Base-by-base conservation (phyloP, 2,329 filamentous ascomycete genomes). In the Fusarium sp. region DNA sequence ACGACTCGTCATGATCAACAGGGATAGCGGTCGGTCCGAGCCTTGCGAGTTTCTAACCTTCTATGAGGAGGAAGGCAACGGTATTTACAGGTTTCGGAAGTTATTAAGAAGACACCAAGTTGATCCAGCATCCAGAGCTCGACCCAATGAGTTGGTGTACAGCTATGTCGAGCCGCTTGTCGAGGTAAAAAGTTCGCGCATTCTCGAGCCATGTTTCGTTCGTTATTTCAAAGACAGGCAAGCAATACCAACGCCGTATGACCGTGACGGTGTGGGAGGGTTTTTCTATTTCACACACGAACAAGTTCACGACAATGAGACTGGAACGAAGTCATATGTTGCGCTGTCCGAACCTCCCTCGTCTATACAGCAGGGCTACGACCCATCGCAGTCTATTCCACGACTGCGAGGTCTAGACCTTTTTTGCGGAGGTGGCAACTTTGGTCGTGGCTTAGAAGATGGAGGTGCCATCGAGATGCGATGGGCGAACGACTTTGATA, bases 351-450 rank as follows among this genome's bases (percentile, higher is more conserved):
- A 77, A 2, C 77, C 79, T 27, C 84, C 82, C 1, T 39, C 60
- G 10, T 76, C 75, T 9, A 70, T 92, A 5, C 84, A 81, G 0
- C 87, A 92, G 79, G 90, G 90, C 0, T 88, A 88, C 45, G 82
- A 91, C 69, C 87, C 88, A 0, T 54, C 61, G 0, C 72, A 67
- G 3, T 37, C 66, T 10, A 64, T 78, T 63, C 66, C 77, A 23
- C 84, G 84, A 64, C 83, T 93, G 14, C 83, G 82, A 10, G 92
- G 91, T 0, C 81, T 95, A 7, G 92, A 94, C 70, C 82, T 96
- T 0, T 97, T 94, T 76, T 94, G 91, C 72, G 94, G 94, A 2
- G 91, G 92, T 23, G 93, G 94, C 0, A 94, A 91, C 58, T 90
- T 96, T 57, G 93, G 93, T 10, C 86, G 92, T 35, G 93, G 93